These are phyloP conservation scores for Podospora didyma DNA, from an alignment of 495 filamentous ascomycete species.

Conservation along the genomic window DNA sequence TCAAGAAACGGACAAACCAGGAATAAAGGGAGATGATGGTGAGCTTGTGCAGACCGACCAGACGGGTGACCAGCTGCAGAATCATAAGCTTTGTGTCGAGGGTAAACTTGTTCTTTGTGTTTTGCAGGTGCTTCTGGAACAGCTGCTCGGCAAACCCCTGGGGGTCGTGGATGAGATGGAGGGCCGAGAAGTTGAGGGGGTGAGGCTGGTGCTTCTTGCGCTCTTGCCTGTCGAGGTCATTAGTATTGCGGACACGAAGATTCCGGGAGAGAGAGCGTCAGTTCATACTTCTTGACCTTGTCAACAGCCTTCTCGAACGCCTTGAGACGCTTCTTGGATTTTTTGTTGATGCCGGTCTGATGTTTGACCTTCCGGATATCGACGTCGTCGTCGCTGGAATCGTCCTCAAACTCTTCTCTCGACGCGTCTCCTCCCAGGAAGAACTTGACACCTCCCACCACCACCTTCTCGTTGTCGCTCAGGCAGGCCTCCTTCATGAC, in stretches of 20 bases:
- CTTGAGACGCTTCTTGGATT: constrained; percentile 80
- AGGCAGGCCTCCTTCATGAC: constrained; percentile 90
- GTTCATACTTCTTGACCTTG: constrained; percentile 54
- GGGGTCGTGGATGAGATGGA: constrained; percentile 88
- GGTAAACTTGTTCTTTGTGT: constrained; percentile 74
- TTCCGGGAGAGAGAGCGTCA: too few relatives aligned
- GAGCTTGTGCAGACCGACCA: constrained; percentile 91
- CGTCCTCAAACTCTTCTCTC: constrained; percentile 85
- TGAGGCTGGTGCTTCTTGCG: constrained; percentile 83
- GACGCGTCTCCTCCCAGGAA: constrained; percentile 96
- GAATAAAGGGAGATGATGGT: constrained; percentile 58
- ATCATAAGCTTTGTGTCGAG: constrained; percentile 89
- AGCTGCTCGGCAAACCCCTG: constrained; percentile 90
- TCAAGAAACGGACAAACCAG: constrained; percentile 82
- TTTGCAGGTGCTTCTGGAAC: constrained; percentile 88
- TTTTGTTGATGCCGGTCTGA: constrained; percentile 88
- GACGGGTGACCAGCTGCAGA: constrained; percentile 80
- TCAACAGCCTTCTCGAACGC: constrained; percentile 73
- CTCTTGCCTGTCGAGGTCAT: constrained; percentile 57
- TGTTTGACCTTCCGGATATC: constrained; percentile 81
- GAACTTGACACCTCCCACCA: constrained; percentile 81
- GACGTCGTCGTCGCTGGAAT: constrained; percentile 75
- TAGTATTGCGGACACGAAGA: too few relatives aligned
- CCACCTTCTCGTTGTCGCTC: constrained; percentile 83
- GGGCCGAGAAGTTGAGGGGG: constrained; percentile 93